Conservation (phyloP, 2,329 filamentous ascomycete species). For the Xylaria arbuscula region DNA sequence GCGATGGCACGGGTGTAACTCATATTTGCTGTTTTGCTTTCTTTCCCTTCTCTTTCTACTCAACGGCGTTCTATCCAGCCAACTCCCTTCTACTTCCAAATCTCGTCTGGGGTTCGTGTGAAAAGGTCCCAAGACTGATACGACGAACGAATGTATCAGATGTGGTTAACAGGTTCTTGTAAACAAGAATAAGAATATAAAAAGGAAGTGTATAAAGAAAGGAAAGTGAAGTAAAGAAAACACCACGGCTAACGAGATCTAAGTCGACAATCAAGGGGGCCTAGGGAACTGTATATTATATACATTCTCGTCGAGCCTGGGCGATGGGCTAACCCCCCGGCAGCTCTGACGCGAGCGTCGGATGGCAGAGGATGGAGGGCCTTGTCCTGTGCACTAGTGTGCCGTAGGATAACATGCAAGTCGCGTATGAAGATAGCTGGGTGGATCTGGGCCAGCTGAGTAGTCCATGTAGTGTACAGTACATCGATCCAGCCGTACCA, state of each 20-base stretch:
- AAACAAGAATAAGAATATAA: conserved; percentile 28
- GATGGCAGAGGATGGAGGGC: conserved; percentile 22
- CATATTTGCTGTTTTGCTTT: conserved; percentile 27
- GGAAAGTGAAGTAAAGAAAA: conserved; percentile 37
- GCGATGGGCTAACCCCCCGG: conserved; percentile 15
- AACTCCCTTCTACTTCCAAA: conserved; percentile 17
- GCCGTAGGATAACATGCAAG: conserved; percentile 28
- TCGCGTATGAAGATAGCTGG: conserved; percentile 33
- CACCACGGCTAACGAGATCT: conserved; percentile 33
- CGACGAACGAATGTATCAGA: conserved; percentile 31
- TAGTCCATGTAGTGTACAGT: conserved; percentile 17
- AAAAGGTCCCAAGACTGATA: conserved; percentile 13
- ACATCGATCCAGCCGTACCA: not conserved
- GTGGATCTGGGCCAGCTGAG: conserved; percentile 36
- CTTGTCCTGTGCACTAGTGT: conserved; percentile 16
- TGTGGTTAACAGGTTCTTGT: conserved; percentile 21
- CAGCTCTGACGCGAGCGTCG: conserved; percentile 23
- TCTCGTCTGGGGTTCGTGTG: conserved; percentile 9
- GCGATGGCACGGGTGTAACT: conserved; percentile 32
- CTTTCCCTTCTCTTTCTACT: conserved; percentile 9
- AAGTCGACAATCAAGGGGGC: conserved; percentile 23
- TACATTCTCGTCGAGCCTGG: conserved; percentile 8
- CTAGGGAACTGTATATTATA: conserved; percentile 32
- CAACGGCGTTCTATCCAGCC: not conserved
- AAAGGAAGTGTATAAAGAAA: conserved; percentile 33